Evolutionary conservation across 805 yeast species (phyloP), one percentile per base, ranked within the genome.

Genomic region (Isabelozyma gotoi): DNA sequence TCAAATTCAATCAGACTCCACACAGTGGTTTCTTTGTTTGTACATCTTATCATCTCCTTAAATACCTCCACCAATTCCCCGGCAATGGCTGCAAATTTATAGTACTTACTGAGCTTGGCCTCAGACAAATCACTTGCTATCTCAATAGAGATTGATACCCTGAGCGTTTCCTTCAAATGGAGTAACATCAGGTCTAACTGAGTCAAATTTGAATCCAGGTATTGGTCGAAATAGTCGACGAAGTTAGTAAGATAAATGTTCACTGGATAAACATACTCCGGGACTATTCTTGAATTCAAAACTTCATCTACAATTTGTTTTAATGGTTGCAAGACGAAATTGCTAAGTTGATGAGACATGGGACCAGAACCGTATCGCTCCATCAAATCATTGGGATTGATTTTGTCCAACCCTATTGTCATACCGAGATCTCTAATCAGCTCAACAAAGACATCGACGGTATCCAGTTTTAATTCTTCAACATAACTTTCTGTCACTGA

Each of bases 241-340:
- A 41, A 36, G 11, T 17, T 21, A n/a, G 20, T 17, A 6, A 39
- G 14, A 11, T 33, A 33, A 11, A 38, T 16, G 36, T 38, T 44
- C 17, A 48, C 27, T 8, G 52, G 52, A 19, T 35, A 48, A 19
- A 49, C 46, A 42, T 41, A 46, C n/a, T 38, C 39, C 2, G 51
- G 47, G 12, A 48, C 39, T 5, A 41, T 21, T 18, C 29, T 36
- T 5, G 38, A 19, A 3, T 16, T 10, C n/a, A 42, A 15, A 11
- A 42, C 21, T 14, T 24, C 17, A 15, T 24, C 21, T 21, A 39
- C 12, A 15, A 16, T 14, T 12, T 24, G 29, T 24, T 24, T 24
- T 24, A 24, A 24, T 24, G 12, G n/a, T n/a, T n/a, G n/a, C n/a
- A n/a, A n/a, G n/a, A n/a, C n/a, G n/a, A n/a, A n/a, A n/a, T n/a